Evolutionary conservation across 257 asterid genomes (phyloP), one percentile per base, ranked within the genome.

Genomic region (Salvia rosmarinus): DNA sequence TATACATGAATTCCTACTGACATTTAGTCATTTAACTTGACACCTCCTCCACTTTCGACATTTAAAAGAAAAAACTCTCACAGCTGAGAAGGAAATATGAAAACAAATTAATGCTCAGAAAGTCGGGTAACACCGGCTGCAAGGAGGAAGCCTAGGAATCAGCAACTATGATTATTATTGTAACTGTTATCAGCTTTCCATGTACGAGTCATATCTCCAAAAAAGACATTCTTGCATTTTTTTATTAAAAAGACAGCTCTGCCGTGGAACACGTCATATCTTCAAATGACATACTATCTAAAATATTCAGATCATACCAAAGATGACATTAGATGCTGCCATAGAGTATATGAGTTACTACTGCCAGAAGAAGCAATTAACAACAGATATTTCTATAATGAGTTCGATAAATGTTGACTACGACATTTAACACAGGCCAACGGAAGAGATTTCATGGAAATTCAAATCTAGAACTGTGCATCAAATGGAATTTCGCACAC

Each of bases 311-410:
- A 30, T 37, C 40, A 47, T 32, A 19, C 56, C 13, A 28, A 57
- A 37, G 51, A 68, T 40, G 9, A 58, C 40, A 32, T 62, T 12
- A 14, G 54, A 70, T 12, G 43, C 12, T 64, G 51, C 69, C 68
- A 52, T 56, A 7, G 34, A 49, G 58, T 64, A 61, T 12, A 25
- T 35, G 62, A 12, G 40, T 57, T 5, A 57, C 40, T 21, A 49
- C 65, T 37, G 67, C 67, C 42, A 72, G 58, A 44, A 58, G 51
- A 50, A 76, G 40, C 39, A 54, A 63, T 30, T 57, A 30, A 40
- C 20, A 57, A 57, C 20, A 28, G 12, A 57, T 30, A 59, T 17
- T 51, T 51, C 54, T 47, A 47, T n/a, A 16, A 1, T 47, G 40
- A 42, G 47, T 23, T 49, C 2, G 10, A 69, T 20, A 11, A 76